These are phyloP conservation scores for Fusarium keratoplasticum DNA, from an alignment of 2,329 filamentous ascomycete genomes.

Conservation along the genomic window DNA sequence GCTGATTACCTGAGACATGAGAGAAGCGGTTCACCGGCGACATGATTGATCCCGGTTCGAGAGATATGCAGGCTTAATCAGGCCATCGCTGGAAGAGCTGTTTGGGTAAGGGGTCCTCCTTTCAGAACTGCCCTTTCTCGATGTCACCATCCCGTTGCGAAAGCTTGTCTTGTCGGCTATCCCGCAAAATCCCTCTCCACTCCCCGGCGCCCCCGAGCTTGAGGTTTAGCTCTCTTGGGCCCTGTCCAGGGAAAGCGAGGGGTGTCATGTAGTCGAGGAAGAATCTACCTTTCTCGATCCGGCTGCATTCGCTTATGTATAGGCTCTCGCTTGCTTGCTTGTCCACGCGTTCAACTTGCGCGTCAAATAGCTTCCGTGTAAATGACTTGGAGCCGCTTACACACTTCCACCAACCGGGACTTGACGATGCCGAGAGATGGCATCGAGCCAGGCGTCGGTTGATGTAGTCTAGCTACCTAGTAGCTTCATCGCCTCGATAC, in stretches of 20 bases:
- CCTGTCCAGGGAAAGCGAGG: background rate
- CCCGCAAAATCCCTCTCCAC: constrained; percentile 24
- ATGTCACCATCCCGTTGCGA: constrained; percentile 11
- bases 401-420: background rate
- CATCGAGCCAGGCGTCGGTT: background rate
- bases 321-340: background rate
- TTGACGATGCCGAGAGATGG: background rate
- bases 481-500: constrained; percentile 1
- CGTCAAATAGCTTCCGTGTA: background rate
- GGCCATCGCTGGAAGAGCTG: constrained; percentile 1
- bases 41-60: constrained; percentile 18
- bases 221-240: background rate
- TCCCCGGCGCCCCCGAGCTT: constrained; percentile 28
- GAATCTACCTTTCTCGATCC: background rate
- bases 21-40: background rate
- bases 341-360: background rate
- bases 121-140: constrained; percentile 1
- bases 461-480: constrained; percentile 1
- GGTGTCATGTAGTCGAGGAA: background rate
- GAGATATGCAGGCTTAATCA: background rate
- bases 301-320: background rate
- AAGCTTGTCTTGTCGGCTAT: constrained; percentile 26
- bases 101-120: constrained; percentile 11
- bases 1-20: constrained; percentile 7
- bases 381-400: background rate